Conservation (phyloP, 345 rosid genomes). For the Eucalyptus curtisii region DNA sequence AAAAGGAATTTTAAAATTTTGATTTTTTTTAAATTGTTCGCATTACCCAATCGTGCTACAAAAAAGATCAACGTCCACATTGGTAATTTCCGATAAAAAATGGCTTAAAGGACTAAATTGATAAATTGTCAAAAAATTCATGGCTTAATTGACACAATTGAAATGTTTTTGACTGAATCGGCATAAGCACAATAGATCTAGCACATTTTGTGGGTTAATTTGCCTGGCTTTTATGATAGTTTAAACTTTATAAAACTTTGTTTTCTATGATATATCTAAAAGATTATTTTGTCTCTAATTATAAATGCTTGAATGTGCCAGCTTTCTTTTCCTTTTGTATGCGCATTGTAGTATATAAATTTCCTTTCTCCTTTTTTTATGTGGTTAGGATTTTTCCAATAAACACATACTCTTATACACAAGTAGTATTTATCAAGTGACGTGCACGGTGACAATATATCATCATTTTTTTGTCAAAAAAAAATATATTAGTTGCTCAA, state of each 20-base stretch:
- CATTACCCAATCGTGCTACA: rapidly evolving
- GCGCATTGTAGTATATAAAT: not conserved
- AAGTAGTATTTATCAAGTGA: not conserved
- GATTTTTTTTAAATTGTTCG: too few species aligned
- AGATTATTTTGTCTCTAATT: not conserved
- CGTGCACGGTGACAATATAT: not conserved
- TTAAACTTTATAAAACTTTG: too few species aligned
- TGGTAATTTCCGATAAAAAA: too few species aligned
- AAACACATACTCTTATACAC: not conserved
- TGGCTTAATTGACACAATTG: too few species aligned
- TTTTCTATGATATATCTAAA: not conserved
- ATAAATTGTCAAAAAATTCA: too few species aligned
- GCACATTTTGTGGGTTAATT: not conserved
- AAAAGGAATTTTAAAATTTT: too few species aligned
- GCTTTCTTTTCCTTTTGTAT: not conserved
- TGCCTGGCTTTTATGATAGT: not conserved
- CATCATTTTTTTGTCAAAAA: not conserved
- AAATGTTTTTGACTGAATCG: rapidly evolving
- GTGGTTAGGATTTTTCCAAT: not conserved
- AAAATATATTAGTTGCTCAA: too few species aligned
- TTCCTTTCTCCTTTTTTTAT: not conserved
- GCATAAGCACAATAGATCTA: too few species aligned
- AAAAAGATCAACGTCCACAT: rapidly evolving
- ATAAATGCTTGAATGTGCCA: not conserved
- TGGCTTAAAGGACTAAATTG: rapidly evolving